Conservation (phyloP, 352 stramenopile species). For the Globisporangium takayamanum region DNA sequence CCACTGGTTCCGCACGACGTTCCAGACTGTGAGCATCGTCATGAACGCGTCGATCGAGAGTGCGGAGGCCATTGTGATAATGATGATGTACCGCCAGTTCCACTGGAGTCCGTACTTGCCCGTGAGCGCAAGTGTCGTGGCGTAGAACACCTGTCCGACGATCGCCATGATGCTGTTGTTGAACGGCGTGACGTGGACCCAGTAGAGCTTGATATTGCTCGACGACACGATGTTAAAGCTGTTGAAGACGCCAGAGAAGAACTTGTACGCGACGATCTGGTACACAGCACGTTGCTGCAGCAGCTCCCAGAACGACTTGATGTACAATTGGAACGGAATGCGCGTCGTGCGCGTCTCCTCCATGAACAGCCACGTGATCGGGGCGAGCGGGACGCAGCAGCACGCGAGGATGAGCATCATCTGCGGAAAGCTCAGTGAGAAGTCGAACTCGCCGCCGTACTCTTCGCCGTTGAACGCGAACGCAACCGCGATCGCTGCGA, state of each 20-base stretch:
- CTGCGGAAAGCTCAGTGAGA: conserved; percentile 42
- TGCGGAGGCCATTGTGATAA: conserved; percentile 30
- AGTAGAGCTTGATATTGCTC: conserved; percentile 46
- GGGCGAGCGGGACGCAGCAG: conserved; percentile 23
- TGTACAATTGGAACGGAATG: conserved; percentile 23
- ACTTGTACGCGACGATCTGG: conserved; percentile 56
- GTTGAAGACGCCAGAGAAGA: conserved; percentile 55
- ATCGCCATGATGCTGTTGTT: conserved; percentile 52
- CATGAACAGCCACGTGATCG: conserved; percentile 22
- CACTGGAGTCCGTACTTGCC: conserved; percentile 37
- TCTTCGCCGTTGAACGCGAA: conserved; percentile 43
- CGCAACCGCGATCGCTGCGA: conserved; percentile 38
- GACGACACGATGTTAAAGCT: conserved; percentile 54
- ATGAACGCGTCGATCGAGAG: conserved; percentile 38
- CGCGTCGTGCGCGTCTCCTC: conserved; percentile 10
- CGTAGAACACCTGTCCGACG: conserved; percentile 39
- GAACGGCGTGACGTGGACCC: conserved; percentile 52
- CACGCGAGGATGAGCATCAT: conserved; percentile 42
- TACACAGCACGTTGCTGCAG: conserved; percentile 57
- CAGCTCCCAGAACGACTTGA: conserved; percentile 38
- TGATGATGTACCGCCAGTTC: conserved; percentile 51
- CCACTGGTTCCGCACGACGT: conserved; percentile 48
- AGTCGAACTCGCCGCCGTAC: conserved; percentile 50
- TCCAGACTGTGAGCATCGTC: conserved; percentile 49
- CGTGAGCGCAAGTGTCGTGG: conserved; percentile 38